Base-by-base conservation (phyloP, 495 filamentous ascomycete genomes). In the Aspergillus mulundensis region DNA sequence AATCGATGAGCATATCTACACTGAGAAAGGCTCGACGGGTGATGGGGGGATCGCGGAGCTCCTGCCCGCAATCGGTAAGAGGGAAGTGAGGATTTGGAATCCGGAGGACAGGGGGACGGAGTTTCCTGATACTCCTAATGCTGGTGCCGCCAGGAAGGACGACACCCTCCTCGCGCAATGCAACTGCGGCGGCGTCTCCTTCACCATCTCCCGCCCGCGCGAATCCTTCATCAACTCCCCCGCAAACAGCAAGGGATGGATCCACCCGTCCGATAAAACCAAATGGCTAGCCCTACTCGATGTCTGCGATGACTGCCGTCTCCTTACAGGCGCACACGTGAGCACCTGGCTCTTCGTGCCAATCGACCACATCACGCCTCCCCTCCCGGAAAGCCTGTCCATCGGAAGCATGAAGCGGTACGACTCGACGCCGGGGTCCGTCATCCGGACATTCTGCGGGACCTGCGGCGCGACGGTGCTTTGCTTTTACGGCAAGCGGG, bases 401-500 rank as follows among this genome's bases (percentile, higher is more conserved):
- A 57, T 78, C 12, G 80, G 80, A 4, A 76, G 75, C 2, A 66
- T 81, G 38, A 71, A 72, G 18, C 65, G 62, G 20, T 83, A 80
- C 50, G 53, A 59, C 5, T 79, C 74, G 10, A 77, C 18, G 11
- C 42, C 72, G 1, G 54, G 69, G 19, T 75, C 66, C 19, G 74
- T 80, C 0, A 66, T 73, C 41, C 67, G 81, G 7, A 79, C 78
- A 20, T 82, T 81, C 58, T 85, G 82, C 62, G 61, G 69, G 8
- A 65, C 54, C 3, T 85, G 82, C 57, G 79, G 79, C 11, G 79
- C 81, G 1, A 69, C 64, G 11, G 70, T 80, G 6, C 82, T 84
- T 42, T 84, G 74, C 58, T 69, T 62, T 7, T 61, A 58, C 16
- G 71, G 74, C 18, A 66, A 65, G 7, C 62, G 79, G 46, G 68